These are phyloP conservation scores for Mycena amicta DNA, from an alignment of 768 basidiomycete genomes.

Conservation along the genomic window DNA sequence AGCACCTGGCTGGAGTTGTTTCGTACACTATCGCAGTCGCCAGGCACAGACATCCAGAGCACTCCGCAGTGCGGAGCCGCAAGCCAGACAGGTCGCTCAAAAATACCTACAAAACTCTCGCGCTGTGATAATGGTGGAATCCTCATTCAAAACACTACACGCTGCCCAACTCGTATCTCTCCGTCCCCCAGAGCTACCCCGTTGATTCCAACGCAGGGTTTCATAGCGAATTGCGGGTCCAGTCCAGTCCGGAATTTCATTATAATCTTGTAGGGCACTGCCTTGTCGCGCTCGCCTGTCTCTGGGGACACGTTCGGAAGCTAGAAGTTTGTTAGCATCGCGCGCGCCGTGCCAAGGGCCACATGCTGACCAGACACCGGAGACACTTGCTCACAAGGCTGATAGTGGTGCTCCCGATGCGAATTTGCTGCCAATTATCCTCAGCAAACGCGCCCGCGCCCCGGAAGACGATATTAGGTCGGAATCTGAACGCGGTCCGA, in stretches of 20 bases:
- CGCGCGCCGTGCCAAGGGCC: too few relatives aligned
- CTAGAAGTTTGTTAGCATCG: slow-evolving; percentile 37
- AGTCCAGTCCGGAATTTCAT: slow-evolving; percentile 72
- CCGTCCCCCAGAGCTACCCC: slow-evolving; percentile 55
- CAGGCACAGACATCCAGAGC: slow-evolving; percentile 64
- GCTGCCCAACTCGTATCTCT: slow-evolving; percentile 60
- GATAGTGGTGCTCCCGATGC: slow-evolving; percentile 49
- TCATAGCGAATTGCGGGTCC: slow-evolving; percentile 48
- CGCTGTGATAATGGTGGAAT: slow-evolving; percentile 63
- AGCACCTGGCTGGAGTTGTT: slow-evolving; percentile 59
- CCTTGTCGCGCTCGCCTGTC: slow-evolving; percentile 66
- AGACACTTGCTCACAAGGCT: slow-evolving; percentile 68
- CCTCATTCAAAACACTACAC: slow-evolving; percentile 69
- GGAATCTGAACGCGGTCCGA: slow-evolving; percentile 50
- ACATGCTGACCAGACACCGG: slow-evolving; percentile 64
- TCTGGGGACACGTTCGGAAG: slow-evolving; percentile 72
- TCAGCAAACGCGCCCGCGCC: slow-evolving; percentile 75
- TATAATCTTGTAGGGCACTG: slow-evolving; percentile 75
- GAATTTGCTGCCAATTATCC: slow-evolving; percentile 67
- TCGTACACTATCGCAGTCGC: slow-evolving; percentile 55
- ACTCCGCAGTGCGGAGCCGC: slow-evolving; percentile 30
- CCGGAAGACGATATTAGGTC: slow-evolving; percentile 73
- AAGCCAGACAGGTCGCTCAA: neutral
- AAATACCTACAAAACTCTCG: slow-evolving; percentile 61
- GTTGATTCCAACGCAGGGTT: slow-evolving; percentile 71